phyloP scores from a whole-genome alignment of 2,329 filamentous ascomycete genomes.

The Aspergillus proliferans region DNA sequence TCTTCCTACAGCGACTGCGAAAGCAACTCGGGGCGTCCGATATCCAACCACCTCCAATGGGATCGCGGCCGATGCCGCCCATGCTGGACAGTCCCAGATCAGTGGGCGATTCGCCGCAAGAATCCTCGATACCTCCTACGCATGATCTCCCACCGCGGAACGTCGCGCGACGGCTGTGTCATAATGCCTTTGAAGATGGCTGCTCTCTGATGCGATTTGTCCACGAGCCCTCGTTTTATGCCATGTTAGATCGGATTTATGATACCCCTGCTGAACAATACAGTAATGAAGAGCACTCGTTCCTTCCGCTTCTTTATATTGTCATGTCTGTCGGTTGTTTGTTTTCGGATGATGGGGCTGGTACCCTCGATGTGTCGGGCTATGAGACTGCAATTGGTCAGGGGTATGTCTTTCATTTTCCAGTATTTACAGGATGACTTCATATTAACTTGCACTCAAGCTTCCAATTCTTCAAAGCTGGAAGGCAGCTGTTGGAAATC shows the following conservation, averaged over 20 bases:
- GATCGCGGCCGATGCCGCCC: constrained; percentile 47
- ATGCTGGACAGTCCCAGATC: constrained; percentile 66
- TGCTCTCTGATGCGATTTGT: constrained; percentile 64
- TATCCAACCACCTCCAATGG: constrained; percentile 51
- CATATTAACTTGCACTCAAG: constrained; percentile 38
- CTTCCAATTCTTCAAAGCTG: constrained; percentile 66
- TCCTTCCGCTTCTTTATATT: constrained; percentile 64
- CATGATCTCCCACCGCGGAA: constrained; percentile 64
- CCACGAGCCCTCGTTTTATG: constrained; percentile 75
- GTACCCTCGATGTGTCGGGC: constrained; percentile 42
- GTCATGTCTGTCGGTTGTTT: constrained; percentile 67
- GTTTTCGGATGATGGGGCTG: constrained; percentile 56
- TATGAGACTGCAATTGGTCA: constrained; percentile 49
- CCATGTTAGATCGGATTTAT: constrained; percentile 71
- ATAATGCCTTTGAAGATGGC: constrained; percentile 57
- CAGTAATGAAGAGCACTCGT: constrained; percentile 59
- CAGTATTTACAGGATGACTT: background rate
- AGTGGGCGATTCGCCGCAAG: constrained; percentile 58
- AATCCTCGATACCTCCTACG: constrained; percentile 47
- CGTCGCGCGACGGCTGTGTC: constrained; percentile 52
- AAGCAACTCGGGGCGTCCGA: constrained; percentile 68
- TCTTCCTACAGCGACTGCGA: constrained; percentile 80
- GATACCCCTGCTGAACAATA: constrained; percentile 58
- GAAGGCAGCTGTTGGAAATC: constrained; percentile 57
- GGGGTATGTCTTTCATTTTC: constrained; percentile 39